Evolutionary conservation across 352 stramenopile genomes (phyloP), one percentile per base, ranked within the genome.

Genomic region (Globisporangium nunn): DNA sequence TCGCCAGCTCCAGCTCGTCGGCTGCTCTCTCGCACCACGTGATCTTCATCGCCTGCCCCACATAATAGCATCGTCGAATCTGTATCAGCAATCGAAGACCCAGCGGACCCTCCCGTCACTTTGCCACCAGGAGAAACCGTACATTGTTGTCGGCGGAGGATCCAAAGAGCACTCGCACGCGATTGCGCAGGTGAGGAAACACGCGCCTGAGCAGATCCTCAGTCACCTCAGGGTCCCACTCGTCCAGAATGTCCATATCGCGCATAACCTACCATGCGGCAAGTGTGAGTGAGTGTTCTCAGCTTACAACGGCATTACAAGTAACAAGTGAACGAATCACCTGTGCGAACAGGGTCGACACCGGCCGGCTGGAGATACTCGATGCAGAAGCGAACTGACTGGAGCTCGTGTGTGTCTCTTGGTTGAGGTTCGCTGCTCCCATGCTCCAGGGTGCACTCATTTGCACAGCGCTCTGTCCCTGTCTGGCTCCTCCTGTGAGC

Each of bases 161-260:
- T 12, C 29, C 40, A 17, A 55, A 43, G 23, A 63, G 52, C 29
- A 45, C 51, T 29, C 58, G 52, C 43, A 52, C 37, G 2, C 58
- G 58, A 33, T 64, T 45, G 30, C 58, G 52, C 45, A 64, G 29
- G 15, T 64, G 58, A 17, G 58, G 58, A 8, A 47, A 50, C 30
- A 64, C 47, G 14, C 58, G 40, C 52, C 54, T 54, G 28, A 64
- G 52, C 15, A 64, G n/a, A n/a, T 64, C 33, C 33, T 59, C 52
- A 5, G 10, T 17, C 10, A 44, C n/a, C 14, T 54, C 58, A 11
- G 58, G 51, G 28, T 64, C 52, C 58, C 58, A 64, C 45, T 64
- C 52, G 33, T 59, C 58, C 17, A 64, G 46, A 18, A 31, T 59
- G 45, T 64, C 31, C 58, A 64, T 59, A n/a, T 64, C 58, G 14